Evolutionary conservation across 345 rosid species (phyloP).

Genomic region (Arabis alpina): DNA sequence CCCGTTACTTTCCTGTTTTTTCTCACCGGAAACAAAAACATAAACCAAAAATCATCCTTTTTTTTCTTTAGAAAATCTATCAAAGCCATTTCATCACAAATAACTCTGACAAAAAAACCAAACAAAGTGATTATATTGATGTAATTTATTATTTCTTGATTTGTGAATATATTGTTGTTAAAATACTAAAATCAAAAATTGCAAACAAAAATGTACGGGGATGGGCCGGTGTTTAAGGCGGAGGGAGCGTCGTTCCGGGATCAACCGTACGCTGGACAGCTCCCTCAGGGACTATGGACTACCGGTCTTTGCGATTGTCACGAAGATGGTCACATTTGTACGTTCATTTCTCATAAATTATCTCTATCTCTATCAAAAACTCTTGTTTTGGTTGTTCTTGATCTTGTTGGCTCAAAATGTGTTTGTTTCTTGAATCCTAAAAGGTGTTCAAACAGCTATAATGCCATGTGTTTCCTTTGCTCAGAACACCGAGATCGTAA

Average conservation of each 20-base stretch:
- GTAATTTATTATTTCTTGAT: neutral
- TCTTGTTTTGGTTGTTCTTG: constrained; percentile 22
- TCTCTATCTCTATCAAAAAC: neutral
- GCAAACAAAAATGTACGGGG: constrained; percentile 32
- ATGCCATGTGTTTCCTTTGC: constrained; percentile 66
- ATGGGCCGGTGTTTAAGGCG: constrained; percentile 47
- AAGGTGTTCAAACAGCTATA: constrained; percentile 54
- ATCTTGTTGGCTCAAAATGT: neutral
- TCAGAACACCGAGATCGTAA: constrained; percentile 54
- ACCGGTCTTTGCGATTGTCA: constrained; percentile 57
- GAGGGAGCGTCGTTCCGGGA: constrained; percentile 41
- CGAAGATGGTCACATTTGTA: constrained; percentile 60
- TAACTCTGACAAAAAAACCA: constrained; percentile 2
- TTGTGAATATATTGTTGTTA: neutral
- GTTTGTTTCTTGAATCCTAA: neutral
- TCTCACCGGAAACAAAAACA: neutral
- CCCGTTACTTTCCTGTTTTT: constrained; percentile 2
- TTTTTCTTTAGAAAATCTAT: neutral
- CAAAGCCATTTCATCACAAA: neutral
- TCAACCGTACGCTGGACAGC: constrained; percentile 44
- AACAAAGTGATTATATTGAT: neutral
- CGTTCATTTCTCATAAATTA: constrained; percentile 5
- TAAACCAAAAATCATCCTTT: neutral
- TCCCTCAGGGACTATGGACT: constrained; percentile 58
- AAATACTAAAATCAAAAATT: constrained; percentile 9